phyloP scores from a whole-genome alignment of 371 early-diverging fungal genomes.

The Rhizopus stolonifer region DNA sequence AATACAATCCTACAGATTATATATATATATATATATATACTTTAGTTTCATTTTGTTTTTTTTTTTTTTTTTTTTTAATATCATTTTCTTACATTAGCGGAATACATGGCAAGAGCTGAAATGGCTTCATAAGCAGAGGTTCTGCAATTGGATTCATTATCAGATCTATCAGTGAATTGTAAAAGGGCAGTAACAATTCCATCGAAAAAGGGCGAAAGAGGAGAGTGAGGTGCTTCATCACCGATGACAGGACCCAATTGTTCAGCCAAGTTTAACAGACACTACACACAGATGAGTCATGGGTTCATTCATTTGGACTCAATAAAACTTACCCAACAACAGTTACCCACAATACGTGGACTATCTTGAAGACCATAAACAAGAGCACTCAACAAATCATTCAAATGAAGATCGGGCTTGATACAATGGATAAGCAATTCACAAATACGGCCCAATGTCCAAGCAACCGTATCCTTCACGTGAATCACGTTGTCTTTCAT shows the following conservation, averaged over 20 bases:
- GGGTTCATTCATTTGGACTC: neutral
- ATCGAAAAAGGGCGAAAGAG: constrained; percentile 82
- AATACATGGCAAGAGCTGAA: constrained; percentile 68
- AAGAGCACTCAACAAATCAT: constrained; percentile 72
- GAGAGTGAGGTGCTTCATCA: constrained; percentile 58
- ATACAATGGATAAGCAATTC: constrained; percentile 73
- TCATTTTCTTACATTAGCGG: constrained; percentile 56
- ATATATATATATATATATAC: constrained; percentile 6
- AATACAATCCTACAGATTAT: constrained; percentile 63
- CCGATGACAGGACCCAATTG: constrained; percentile 58
- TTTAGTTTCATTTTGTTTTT: constrained; percentile 6
- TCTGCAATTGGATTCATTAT: constrained; percentile 79
- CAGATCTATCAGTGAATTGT: constrained; percentile 66
- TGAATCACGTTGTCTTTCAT: constrained; percentile 82
- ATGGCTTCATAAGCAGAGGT: constrained; percentile 94
- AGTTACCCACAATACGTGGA: constrained; percentile 88
- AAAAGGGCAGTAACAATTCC: constrained; percentile 74
- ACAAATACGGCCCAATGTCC: constrained; percentile 93
- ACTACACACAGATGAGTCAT: constrained; percentile 26
- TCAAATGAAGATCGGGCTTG: constrained; percentile 72
- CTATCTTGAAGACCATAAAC: constrained; percentile 80
- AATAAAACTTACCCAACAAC: constrained; percentile 83
- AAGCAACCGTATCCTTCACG: constrained; percentile 95
- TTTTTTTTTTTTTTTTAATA: too few species aligned
- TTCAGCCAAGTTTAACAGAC: constrained; percentile 87